Evolutionary conservation across 306 rosid genomes (phyloP), one percentile per base, ranked within the genome.

Genomic region (Abrus pulchellus): DNA sequence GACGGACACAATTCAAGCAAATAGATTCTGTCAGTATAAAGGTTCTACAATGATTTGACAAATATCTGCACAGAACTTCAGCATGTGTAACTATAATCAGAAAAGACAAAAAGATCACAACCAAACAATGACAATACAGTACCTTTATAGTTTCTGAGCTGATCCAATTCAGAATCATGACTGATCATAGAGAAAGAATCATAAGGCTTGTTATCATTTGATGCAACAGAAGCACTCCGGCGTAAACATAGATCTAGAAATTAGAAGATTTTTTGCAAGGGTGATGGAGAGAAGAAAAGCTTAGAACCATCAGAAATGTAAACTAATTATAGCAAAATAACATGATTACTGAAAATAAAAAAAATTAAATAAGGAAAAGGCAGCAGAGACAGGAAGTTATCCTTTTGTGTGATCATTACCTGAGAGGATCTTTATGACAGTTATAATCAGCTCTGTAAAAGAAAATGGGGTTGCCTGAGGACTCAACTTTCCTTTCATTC

Each of bases 361-460:
- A 38, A 40, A 49, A 59, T 9, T 80, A 63, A 76, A 72, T 9
- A 34, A 54, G 60, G 77, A 36, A 65, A 74, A 45, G 14, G 62
- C 14, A 48, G 56, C 44, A 56, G 28, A 57, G 34, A 72, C 11
- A 43, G 66, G 54, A 78, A 43, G 74, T 76, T 77, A 64, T 38
- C 71, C 66, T 5, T 28, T 44, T 66, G 34, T 64, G 11, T 30
- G 59, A 59, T 62, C 80, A 76, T 84, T 84, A 96, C 99, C 99
- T 80, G 99, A 96, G 53, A 96, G 97, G 80, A 89, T 85, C 78
- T 89, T 96, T 80, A 90, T 90, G 90, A 90, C 76, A 45, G 85
- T 68, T 82, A 93, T 83, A 67, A 92, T 80, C 84, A 93, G 87
- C 89, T 89, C 90, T 1, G 94, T 83, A 69, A 93, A 93, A 59